Evolutionary conservation across 106 monocot species (phyloP).

Genomic region (Acorus gramineus): DNA sequence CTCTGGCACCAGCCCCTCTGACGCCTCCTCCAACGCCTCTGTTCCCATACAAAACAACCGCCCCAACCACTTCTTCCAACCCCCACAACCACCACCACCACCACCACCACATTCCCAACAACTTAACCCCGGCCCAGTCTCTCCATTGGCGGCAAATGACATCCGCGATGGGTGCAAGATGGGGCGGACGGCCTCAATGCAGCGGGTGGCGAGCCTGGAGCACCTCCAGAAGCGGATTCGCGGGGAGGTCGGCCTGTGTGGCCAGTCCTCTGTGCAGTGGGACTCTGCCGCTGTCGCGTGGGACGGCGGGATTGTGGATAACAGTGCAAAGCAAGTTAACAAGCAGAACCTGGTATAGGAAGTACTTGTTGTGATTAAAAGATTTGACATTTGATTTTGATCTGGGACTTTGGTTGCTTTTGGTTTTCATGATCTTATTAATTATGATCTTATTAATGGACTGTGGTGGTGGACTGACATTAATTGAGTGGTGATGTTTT

Average conservation of each 20-base stretch:
- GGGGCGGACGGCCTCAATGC: slow-evolving; percentile 14
- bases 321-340: no score
- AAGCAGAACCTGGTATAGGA: no score
- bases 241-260: slow-evolving; percentile 7
- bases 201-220: slow-evolving; percentile 38
- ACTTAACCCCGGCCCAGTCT: slow-evolving; percentile 1
- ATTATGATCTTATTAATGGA: no score
- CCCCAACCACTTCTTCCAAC: slow-evolving; percentile 27
- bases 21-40: slow-evolving; percentile 25
- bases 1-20: slow-evolving; percentile 7
- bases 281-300: slow-evolving; percentile 12
- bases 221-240: slow-evolving; percentile 37
- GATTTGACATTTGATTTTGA: no score
- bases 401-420: no score
- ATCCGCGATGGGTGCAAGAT: slow-evolving; percentile 10
- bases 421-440: no score
- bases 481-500: no score
- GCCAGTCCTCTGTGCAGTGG: slow-evolving; percentile 8
- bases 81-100: neutral
- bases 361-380: no score
- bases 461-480: no score
- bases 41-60: slow-evolving; percentile 30
- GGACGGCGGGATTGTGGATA: no score
- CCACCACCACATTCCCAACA: slow-evolving; percentile 1
- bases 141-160: neutral